Conservation (phyloP, 306 rosid genomes). For the Gastrolobium villosum region DNA sequence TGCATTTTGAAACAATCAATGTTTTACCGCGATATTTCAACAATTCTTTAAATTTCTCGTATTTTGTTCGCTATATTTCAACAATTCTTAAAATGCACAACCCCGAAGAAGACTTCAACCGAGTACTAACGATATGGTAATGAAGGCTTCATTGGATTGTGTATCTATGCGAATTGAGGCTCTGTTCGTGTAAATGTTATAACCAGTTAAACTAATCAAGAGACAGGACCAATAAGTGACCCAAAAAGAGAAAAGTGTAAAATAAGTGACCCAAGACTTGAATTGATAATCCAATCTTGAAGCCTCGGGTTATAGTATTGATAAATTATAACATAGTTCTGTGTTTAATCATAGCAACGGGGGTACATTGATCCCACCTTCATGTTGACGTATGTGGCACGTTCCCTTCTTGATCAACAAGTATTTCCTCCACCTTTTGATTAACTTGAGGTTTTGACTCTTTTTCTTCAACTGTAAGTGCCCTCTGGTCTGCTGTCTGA, state of each 20-base stretch:
- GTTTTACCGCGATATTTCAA: background rate
- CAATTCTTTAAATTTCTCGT: too few species aligned
- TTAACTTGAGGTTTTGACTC: conserved; percentile 27
- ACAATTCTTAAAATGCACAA: background rate
- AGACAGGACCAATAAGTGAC: conserved; percentile 18
- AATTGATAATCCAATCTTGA: conserved; percentile 37
- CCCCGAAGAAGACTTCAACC: background rate
- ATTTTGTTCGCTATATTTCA: background rate
- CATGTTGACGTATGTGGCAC: conserved; percentile 40
- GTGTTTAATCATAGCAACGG: conserved; percentile 37
- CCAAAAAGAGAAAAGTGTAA: conserved; percentile 10
- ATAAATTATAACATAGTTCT: conserved; percentile 48
- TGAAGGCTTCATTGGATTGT: background rate
- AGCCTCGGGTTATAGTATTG: conserved; percentile 29
- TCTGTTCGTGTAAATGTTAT: background rate
- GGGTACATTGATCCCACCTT: conserved; percentile 30
- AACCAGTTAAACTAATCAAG: conserved; percentile 26
- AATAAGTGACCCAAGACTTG: background rate
- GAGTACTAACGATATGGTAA: background rate
- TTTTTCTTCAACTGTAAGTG: conserved; percentile 47
- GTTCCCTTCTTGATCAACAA: conserved; percentile 43
- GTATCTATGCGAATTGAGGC: background rate
- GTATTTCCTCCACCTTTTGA: conserved; percentile 34
- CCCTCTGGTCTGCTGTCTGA: conserved; percentile 40
- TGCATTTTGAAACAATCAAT: background rate